Percentiles rank a stretch among this genome's conserved stretches.
Conservation (phyloP, 2,329 filamentous ascomycete genomes). For the Talaromyces sp. region DNA sequence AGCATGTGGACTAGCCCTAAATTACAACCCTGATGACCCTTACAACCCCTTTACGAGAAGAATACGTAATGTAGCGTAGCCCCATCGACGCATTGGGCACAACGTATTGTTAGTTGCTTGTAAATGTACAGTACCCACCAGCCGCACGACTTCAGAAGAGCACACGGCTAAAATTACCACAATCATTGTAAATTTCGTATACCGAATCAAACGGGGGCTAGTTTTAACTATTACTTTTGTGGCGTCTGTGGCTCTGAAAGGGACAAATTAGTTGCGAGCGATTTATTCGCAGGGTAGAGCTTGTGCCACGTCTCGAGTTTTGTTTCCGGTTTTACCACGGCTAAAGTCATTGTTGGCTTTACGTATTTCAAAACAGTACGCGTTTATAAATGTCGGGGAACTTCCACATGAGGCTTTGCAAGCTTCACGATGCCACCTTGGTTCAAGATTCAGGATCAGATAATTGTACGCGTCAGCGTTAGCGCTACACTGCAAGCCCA, state of each 20-base stretch:
- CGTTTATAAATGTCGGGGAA: not conserved
- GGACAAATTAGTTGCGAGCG: not conserved
- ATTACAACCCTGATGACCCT: not conserved
- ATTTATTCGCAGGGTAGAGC: not conserved
- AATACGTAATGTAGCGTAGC: not conserved
- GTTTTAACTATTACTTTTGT: not conserved
- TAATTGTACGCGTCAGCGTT: not conserved
- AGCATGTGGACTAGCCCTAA: not conserved
- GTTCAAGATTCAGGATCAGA: not conserved
- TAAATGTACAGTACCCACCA: not conserved
- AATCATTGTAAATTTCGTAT: not conserved
- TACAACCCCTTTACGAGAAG: not conserved
- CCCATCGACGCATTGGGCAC: not conserved
- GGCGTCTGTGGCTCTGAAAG: slow-evolving; percentile 3
- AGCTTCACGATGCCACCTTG: not conserved
- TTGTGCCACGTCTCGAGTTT: not conserved
- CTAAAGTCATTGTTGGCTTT: too few species aligned
- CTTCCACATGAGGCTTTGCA: not conserved
- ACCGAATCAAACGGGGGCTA: not conserved
- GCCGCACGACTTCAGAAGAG: not conserved
- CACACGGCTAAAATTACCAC: slow-evolving; percentile 7
- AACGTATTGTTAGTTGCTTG: not conserved
- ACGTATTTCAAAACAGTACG: not conserved
- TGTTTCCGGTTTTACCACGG: not conserved
- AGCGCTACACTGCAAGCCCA: not conserved